These are phyloP conservation scores for Ascochyta lentis DNA, from an alignment of 2,329 filamentous ascomycete species.

Conservation along the genomic window DNA sequence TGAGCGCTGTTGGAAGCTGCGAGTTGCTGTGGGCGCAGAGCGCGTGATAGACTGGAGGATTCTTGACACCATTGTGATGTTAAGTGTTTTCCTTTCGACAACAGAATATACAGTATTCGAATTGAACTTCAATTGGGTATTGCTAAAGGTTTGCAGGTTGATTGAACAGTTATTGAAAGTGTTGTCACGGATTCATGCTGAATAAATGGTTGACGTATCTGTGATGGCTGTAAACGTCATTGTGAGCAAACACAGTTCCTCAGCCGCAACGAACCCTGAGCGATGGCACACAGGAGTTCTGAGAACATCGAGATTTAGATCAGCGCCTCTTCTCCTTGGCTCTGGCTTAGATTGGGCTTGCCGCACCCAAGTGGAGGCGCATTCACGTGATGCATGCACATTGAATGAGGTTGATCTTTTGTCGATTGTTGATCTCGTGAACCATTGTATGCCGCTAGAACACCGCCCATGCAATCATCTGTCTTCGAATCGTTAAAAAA, in stretches of 20 bases:
- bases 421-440: background rate
- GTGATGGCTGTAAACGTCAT: constrained; percentile 4
- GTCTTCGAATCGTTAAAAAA: constrained; percentile 17
- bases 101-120: background rate
- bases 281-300: background rate
- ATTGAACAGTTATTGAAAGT: background rate
- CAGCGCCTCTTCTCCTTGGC: too few species aligned
- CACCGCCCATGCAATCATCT: constrained; percentile 6
- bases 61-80: background rate
- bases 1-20: background rate
- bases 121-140: background rate
- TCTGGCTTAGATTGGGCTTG: too few species aligned
- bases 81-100: background rate
- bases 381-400: background rate
- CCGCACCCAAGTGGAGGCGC: background rate
- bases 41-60: background rate
- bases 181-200: background rate
- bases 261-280: background rate
- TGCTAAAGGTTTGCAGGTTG: too few species aligned
- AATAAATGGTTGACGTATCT: constrained; percentile 3
- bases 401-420: background rate
- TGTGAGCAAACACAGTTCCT: background rate
- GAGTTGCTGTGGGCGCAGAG: background rate
- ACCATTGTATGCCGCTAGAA: constrained; percentile 1
- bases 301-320: background rate